Evolutionary conservation across 2,329 filamentous ascomycete genomes (phyloP).

Genomic region (Plectosphaerella plurivora): DNA sequence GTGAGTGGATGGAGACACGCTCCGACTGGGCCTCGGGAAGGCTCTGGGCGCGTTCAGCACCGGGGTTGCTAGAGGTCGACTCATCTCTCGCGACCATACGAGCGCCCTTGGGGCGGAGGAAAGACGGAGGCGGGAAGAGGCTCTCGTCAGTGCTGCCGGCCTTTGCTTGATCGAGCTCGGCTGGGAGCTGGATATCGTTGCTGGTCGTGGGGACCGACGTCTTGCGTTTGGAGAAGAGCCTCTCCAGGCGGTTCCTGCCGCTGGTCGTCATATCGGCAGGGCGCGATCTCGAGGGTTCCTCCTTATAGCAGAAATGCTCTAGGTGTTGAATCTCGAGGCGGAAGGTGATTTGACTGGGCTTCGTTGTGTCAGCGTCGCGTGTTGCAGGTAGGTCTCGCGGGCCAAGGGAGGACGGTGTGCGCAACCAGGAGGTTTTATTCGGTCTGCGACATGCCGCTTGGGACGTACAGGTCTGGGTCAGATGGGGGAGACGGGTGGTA

Average conservation of each 20-base stretch:
- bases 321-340: background rate
- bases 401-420: background rate
- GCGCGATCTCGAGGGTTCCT: background rate
- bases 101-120: conserved; percentile 49
- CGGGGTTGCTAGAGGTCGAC: conserved; percentile 9
- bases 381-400: background rate
- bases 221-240: conserved; percentile 45
- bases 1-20: conserved; percentile 11
- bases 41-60: conserved; percentile 8
- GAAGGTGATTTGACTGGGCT: background rate
- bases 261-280: conserved; percentile 5
- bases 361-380: background rate
- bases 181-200: conserved; percentile 15
- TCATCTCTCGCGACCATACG: conserved; percentile 56
- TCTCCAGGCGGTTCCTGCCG: conserved; percentile 33
- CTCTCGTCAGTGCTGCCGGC: too few species aligned
- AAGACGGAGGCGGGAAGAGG: conserved; percentile 46
- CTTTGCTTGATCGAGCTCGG: conserved; percentile 12
- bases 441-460: background rate
- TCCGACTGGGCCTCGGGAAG: conserved; percentile 10
- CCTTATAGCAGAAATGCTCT: background rate
- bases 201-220: conserved; percentile 15
- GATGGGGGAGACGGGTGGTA: background rate
- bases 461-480: background rate
- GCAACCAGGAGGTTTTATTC: background rate